Percentiles rank a stretch among this genome's conserved stretches.
These are phyloP conservation scores for Syzygium syzygioides DNA, from an alignment of 441 rosid genomes.

Conservation along the genomic window DNA sequence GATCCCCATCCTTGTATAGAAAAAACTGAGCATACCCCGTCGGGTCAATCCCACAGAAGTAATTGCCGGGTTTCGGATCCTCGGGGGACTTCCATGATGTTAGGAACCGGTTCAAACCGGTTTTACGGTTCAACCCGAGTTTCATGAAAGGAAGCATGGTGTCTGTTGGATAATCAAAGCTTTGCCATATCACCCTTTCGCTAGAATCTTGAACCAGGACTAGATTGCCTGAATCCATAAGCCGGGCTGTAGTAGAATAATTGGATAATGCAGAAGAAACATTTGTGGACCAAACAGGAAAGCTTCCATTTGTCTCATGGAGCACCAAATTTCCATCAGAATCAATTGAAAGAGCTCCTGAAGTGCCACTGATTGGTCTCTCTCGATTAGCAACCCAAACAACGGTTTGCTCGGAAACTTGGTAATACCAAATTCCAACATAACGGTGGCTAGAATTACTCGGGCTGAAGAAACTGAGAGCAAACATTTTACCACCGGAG, in stretches of 20 bases:
- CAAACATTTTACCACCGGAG: not conserved
- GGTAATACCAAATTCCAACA: not conserved
- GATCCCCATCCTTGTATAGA: not conserved
- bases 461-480: not conserved
- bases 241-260: not conserved
- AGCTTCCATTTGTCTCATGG: not conserved
- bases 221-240: not conserved
- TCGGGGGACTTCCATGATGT: not conserved
- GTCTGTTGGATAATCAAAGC: not conserved
- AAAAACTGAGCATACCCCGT: not conserved
- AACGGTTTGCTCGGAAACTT: not conserved
- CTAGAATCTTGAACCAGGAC: not conserved
- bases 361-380: not conserved
- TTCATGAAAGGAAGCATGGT: constrained; percentile 1
- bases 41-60: not conserved
- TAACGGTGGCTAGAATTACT: not conserved
- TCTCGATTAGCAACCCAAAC: not conserved
- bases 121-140: not conserved
- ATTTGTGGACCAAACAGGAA: not conserved
- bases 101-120: not conserved
- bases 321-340: not conserved
- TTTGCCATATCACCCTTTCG: not conserved
- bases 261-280: not conserved
- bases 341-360: not conserved
- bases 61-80: not conserved